Base-by-base conservation (phyloP, 768 basidiomycete genomes). In the Mycena kentingensis region DNA sequence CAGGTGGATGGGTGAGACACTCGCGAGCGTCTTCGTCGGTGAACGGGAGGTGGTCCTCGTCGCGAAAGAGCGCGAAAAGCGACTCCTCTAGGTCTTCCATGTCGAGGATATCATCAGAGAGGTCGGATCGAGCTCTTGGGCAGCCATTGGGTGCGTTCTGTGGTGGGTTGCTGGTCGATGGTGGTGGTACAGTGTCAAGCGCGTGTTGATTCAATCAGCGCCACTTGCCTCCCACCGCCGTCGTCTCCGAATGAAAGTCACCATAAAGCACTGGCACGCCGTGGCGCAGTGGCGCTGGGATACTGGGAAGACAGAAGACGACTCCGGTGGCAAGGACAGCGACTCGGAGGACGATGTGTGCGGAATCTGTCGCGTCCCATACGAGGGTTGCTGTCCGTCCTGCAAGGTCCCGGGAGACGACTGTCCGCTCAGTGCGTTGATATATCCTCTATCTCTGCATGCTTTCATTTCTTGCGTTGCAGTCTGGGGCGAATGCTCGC, bases 401-500 rank as follows among this genome's bases (percentile, higher is more conserved):
- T 99, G 97, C 73, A 98, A 96, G 70, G 82, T 95, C 63, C 97
- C 97, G 0, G 97, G 97, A 15, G 97, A 98, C 59, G 94, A 93
- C 61, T 95, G 93, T 73, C 93, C 93, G 1, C 72, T 95, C 21
- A 93, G 93, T 93, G 61, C 64, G 85, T 26, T 28, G 35, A 31
- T 10, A 46, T 39, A 42, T 19, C 13, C 18, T 60, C 62, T 26
- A 21, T 38, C 37, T 8, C 37, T 13, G 12, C 26, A 12, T 16
- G 35, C 29, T 29, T 21, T 36, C 39, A 3, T 48, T 21, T 25
- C 15, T 27, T 35, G 22, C 34, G 2, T 46, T 31, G 7, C 58
- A 98, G 96, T 98, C 48, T 98, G 94, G 92, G 97, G 97, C 28
- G 87, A 97, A 71, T 99, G 96, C 65, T 92, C 85, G 5, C 97